Base-by-base conservation (phyloP, 164 flowering plant genomes). In the Protea cynaroides region DNA sequence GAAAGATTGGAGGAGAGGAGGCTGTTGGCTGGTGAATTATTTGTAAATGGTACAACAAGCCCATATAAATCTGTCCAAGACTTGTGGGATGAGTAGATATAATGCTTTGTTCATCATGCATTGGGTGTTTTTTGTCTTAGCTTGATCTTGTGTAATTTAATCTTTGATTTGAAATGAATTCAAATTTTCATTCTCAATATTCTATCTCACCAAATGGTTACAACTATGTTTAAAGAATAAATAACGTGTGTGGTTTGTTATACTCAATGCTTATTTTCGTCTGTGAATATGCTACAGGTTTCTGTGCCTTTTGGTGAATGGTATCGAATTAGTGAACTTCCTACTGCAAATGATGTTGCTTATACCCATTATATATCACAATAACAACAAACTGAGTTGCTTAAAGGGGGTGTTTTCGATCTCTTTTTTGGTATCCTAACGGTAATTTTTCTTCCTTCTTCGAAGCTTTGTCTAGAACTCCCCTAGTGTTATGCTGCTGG, bases 351-450 rank as follows among this genome's bases (percentile, higher is more conserved):
- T 79, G 98, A 88, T 71, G 77, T 80, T 38, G 80, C 86, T 59
- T 78, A 69, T 71, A 69, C 84, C 36, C 85, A 73, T 68, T 90
- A 64, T 63, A 72, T 95, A 50, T 67, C 85, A 55, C 82, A 82
- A 54, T 73, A 92, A 75, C 94, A 87, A 70, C 96, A 84, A 62
- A 82, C 69, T 81, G 95, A 96, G 65, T 64, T 90, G 44, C 82
- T 95, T 34, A 90, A 89, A 72, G 98, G 88, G 62, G 97, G 90
- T 82, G 96, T 74, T 59, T 77, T 93, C 8, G 98, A 88, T 40
- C 86, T 87, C 23, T 87, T 95, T 77, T 86, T 95, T 79, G 92
- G 87, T 61, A 38, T 75, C 17, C 81, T 92, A 34, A 86, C 72
- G 63, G 99, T 95, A 57, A 80, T 46, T 63, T 56, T 49, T n/a